phyloP scores from a whole-genome alignment of 2,329 filamentous ascomycete genomes.

The Monilinia fructigena region DNA sequence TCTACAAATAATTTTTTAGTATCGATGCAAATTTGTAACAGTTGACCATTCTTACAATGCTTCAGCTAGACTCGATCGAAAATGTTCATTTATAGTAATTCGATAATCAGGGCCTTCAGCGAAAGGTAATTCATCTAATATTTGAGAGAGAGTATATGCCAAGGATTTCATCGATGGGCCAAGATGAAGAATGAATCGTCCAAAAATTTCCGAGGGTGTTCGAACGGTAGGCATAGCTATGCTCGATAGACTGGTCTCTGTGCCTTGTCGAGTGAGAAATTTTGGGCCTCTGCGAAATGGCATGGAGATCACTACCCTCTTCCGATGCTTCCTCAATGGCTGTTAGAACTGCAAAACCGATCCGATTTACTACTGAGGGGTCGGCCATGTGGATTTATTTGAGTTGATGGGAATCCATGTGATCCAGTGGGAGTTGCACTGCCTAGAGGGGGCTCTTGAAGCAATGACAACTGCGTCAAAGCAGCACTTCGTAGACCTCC shows the following conservation, averaged over 20 bases:
- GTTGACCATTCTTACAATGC: constrained; percentile 54
- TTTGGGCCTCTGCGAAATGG: constrained; percentile 29
- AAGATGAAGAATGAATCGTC: constrained; percentile 81
- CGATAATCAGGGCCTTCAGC: constrained; percentile 63
- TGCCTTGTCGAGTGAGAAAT: constrained; percentile 26
- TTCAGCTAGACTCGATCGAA: constrained; percentile 75
- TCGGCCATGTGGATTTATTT: constrained; percentile 3
- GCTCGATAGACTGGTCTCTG: constrained; percentile 31
- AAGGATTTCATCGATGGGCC: constrained; percentile 95
- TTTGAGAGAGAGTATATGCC: constrained; percentile 85
- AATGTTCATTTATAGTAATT: constrained; percentile 75
- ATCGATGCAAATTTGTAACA: not conserved
- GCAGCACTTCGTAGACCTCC: constrained; percentile 89
- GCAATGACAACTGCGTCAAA: constrained; percentile 80
- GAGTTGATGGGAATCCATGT: not conserved
- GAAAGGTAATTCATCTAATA: constrained; percentile 85
- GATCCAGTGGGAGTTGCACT: constrained; percentile 27
- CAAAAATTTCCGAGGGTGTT: constrained; percentile 81
- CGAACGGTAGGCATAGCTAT: constrained; percentile 46
- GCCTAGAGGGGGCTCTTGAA: constrained; percentile 56
- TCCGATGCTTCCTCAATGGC: constrained; percentile 63
- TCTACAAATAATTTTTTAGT: constrained; percentile 24
- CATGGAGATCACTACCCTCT: constrained; percentile 52
- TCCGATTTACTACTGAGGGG: constrained; percentile 47
- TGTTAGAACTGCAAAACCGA: constrained; percentile 50